phyloP scores from a whole-genome alignment of 129 eudicot genomes.

The Apium graveolens region DNA sequence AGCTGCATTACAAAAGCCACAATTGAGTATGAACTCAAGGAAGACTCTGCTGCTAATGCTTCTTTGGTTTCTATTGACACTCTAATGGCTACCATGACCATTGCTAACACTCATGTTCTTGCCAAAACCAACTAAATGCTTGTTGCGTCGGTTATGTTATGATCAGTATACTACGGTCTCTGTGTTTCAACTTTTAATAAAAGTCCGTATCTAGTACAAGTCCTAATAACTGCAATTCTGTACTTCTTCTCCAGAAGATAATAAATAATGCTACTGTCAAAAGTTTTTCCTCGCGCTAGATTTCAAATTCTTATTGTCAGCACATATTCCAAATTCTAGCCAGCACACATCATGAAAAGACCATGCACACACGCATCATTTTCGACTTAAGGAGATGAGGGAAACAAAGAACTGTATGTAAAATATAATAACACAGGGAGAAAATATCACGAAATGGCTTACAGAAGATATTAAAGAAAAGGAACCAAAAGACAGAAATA shows the following conservation, averaged over 20 bases:
- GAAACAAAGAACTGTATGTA: neutral
- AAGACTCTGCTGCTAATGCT: constrained; percentile 39
- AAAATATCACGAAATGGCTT: neutral
- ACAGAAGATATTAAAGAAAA: neutral
- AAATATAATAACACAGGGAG: neutral
- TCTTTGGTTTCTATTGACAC: constrained; percentile 24
- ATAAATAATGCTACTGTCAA: too few relatives aligned
- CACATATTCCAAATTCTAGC: too few relatives aligned
- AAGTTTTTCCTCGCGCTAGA: too few relatives aligned
- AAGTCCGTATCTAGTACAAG: too few relatives aligned
- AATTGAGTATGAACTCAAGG: constrained; percentile 39
- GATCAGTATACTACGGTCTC: too few relatives aligned
- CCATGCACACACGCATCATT: neutral
- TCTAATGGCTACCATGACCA: constrained; percentile 20
- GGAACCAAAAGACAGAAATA: neutral
- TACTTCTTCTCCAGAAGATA: too few relatives aligned
- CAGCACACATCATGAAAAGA: neutral
- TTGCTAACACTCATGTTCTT: constrained; percentile 22
- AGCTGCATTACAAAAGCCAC: constrained; percentile 35
- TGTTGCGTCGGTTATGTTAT: too few relatives aligned
- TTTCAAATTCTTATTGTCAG: too few relatives aligned
- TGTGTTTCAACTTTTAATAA: too few relatives aligned
- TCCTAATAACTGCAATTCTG: too few relatives aligned
- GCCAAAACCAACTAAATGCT: neutral
- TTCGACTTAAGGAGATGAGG: neutral